Percentiles rank a stretch among this genome's conserved stretches.
These are phyloP conservation scores for Spiraea crenata DNA, from an alignment of 331 rosid species.

Conservation along the genomic window DNA sequence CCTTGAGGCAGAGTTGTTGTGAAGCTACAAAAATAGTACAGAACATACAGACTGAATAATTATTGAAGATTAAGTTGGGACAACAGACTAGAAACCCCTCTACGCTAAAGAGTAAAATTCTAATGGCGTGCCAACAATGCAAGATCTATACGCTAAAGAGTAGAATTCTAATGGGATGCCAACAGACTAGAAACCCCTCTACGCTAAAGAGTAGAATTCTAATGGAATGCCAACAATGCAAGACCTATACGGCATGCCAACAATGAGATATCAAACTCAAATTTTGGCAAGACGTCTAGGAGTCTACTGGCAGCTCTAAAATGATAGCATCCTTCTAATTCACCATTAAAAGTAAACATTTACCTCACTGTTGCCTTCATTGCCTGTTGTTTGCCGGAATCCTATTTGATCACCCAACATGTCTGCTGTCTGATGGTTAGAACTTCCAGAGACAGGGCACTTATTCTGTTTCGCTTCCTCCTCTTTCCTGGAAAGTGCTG, in stretches of 20 bases:
- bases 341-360: not conserved
- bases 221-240: not conserved
- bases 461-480: constrained; percentile 48
- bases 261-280: constrained; percentile 1
- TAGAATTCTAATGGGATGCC: no score
- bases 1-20: constrained; percentile 37
- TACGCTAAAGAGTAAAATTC: not conserved
- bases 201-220: not conserved
- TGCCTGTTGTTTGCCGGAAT: constrained; percentile 60
- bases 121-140: not conserved
- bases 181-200: not conserved
- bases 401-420: constrained; percentile 32
- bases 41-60: not conserved
- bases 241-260: not conserved
- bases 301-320: not conserved
- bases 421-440: constrained; percentile 44
- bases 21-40: constrained; percentile 34
- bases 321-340: not conserved
- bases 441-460: constrained; percentile 45
- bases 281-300: not conserved
- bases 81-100: not conserved
- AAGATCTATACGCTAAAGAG: not conserved
- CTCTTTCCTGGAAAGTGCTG: constrained; percentile 74
- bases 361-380: constrained; percentile 71
- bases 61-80: not conserved